Base-by-base conservation (phyloP, 2,329 filamentous ascomycete genomes). In the Akanthomyces uredinophilus region DNA sequence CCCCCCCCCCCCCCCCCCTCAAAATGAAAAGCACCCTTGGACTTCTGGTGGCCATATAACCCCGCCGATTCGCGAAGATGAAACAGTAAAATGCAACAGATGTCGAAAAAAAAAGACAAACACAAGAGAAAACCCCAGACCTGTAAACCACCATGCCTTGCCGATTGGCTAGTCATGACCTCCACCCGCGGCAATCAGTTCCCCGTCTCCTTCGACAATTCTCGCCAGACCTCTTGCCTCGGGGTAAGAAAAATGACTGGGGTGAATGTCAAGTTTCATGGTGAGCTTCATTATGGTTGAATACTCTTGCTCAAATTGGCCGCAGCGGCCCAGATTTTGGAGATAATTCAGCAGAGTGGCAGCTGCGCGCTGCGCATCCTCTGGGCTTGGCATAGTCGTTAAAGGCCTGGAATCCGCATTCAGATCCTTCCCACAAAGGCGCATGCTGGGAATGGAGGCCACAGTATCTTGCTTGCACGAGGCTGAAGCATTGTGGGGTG, bases 321-420 rank as follows among this genome's bases (percentile, higher is more conserved):
- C 88, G 24, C 74, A 78, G 0, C 81, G 76, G 14, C 87, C 85
- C 67, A 89, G 84, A 64, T 87, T 87, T 68, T 91, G 84, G 72
- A 97, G 89, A 71, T 94, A 96, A 64, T 78, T 88, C 72, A 96
- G 83, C 22, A 97, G 85, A 2, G 93, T 87, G 69, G 94, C 88
- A 5, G 96, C 83, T 1, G 93, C 94, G 57, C 86, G 83, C 44
- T 90, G 84, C 4, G 93, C 93, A 73, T 98, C 92, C 68, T 97
- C 92, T 67, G 92, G 90, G 0, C 88, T 92, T 0, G 89, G 90
- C 1, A 89, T 89, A 4, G 46, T 35, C 3, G 4, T 29, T 7
- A 16, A 49, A 14, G 1, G 18, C 20, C 32, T 24, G 14, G 32
- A 39, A 16, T 8, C 11, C 4, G n/a, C 13, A 2, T 35, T 52